A percentile compares a stretch with the other conserved stretches of the same genome.
phyloP scores from a whole-genome alignment of 1,284 basidiomycete species.

The Malassezia japonica region DNA sequence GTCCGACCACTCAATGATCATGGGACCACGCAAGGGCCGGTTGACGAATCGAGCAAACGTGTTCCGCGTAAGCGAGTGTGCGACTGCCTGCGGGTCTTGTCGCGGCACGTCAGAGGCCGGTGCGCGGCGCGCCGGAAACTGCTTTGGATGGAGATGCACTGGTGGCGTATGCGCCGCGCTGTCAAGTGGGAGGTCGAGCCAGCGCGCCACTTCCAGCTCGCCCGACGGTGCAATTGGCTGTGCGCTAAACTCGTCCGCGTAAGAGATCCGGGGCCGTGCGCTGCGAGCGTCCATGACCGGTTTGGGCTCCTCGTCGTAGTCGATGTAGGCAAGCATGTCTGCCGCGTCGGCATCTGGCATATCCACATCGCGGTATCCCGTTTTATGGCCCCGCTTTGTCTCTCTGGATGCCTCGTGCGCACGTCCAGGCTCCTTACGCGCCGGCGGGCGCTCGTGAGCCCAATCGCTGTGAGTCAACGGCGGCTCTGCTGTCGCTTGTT shows the following conservation, averaged over 20 bases:
- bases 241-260: slow-evolving; percentile 13
- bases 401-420: too few relatives aligned
- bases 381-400: too few relatives aligned
- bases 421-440: too few relatives aligned
- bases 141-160: neutral
- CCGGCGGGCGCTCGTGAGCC: too few relatives aligned
- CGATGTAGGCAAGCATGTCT: neutral
- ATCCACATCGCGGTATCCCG: neutral
- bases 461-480: too few relatives aligned
- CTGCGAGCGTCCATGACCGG: neutral
- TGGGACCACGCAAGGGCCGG: neutral
- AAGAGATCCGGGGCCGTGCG: slow-evolving; percentile 5
- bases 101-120: neutral
- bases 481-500: too few relatives aligned
- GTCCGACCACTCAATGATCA: slow-evolving; percentile 12
- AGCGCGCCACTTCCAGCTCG: neutral
- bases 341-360: neutral
- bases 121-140: neutral
- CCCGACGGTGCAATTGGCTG: neutral
- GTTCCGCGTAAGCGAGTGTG: neutral
- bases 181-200: neutral
- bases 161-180: neutral
- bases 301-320: neutral
- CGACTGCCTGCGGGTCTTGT: neutral
- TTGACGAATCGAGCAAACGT: slow-evolving; percentile 4